A percentile compares a stretch with the other conserved stretches of the same genome.
phyloP scores from a whole-genome alignment of 768 basidiomycete genomes.

The Rhodotorula babjevae region DNA sequence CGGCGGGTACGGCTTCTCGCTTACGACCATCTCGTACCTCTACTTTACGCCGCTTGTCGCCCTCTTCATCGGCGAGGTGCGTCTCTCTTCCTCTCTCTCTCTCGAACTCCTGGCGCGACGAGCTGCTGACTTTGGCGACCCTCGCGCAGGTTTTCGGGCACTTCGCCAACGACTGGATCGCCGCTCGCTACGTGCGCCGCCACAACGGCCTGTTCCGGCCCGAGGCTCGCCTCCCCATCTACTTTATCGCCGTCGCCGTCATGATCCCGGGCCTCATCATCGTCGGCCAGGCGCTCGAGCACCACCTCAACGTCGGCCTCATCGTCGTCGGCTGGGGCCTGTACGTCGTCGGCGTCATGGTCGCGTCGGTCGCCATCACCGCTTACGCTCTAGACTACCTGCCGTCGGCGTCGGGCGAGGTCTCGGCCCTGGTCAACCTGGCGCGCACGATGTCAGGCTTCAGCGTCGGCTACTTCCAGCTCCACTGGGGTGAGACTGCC shows the following conservation, averaged over 20 bases:
- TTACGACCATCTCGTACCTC: constrained; percentile 24
- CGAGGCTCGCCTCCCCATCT: constrained; percentile 30
- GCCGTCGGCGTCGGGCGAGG: constrained; percentile 29
- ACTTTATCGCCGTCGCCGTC: constrained; percentile 15
- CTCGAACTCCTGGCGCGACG: too few species aligned
- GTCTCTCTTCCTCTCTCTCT: background rate
- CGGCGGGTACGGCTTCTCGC: constrained; percentile 19
- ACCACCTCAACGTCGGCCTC: constrained; percentile 12
- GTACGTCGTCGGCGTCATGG: constrained; percentile 37
- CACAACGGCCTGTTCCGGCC: constrained; percentile 32
- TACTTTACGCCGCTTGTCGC: constrained; percentile 39
- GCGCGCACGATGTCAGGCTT: constrained; percentile 22
- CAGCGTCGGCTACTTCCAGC: constrained; percentile 18
- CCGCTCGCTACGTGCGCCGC: constrained; percentile 15
- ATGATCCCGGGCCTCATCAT: constrained; percentile 37
- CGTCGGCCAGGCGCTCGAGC: constrained; percentile 27
- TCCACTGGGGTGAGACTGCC: constrained; percentile 20
- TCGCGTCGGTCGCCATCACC: constrained; percentile 29
- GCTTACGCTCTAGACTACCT: constrained; percentile 34
- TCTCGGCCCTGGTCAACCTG: constrained; percentile 24
- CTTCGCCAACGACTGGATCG: constrained; percentile 31
- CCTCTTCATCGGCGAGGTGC: constrained; percentile 30
- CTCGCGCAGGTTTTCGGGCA: constrained; percentile 20
- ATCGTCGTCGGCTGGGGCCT: constrained; percentile 35
- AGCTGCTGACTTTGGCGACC: too few species aligned